These are phyloP conservation scores for Hanseniaspora taiwanica DNA, from an alignment of 805 yeast genomes.

Conservation along the genomic window DNA sequence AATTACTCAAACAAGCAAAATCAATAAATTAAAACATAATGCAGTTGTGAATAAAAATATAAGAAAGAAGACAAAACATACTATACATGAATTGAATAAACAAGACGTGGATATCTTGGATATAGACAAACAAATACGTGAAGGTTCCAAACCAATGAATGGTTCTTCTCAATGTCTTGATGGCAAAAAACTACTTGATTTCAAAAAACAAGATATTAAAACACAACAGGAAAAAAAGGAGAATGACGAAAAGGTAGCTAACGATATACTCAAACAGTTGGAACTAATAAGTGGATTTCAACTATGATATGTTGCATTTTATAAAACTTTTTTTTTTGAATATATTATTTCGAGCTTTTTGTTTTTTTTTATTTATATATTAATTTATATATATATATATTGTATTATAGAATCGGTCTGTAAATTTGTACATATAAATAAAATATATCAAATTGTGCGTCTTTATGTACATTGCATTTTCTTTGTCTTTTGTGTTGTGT, in stretches of 20 bases:
- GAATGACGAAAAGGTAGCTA: constrained; percentile 17
- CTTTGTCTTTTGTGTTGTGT: constrained; percentile 3
- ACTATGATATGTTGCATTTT: no score
- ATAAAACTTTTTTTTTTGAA: no score
- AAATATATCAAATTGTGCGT: no score
- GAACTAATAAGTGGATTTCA: constrained; percentile 23
- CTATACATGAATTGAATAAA: constrained; percentile 15
- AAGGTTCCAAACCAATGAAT: no score
- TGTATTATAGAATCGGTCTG: no score
- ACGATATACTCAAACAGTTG: constrained; percentile 20
- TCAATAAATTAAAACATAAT: neutral
- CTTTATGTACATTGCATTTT: no score
- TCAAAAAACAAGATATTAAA: constrained; percentile 15
- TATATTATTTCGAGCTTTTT: no score
- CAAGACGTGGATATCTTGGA: constrained; percentile 7
- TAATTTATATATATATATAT: no score
- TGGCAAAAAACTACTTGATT: constrained; percentile 2
- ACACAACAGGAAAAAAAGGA: constrained; percentile 16
- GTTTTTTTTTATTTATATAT: neutral
- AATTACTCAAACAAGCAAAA: neutral
- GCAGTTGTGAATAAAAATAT: constrained; percentile 3
- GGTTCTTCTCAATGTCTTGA: constrained; percentile 1
- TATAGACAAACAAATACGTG: constrained; percentile 6
- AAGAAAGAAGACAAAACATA: constrained; percentile 16
- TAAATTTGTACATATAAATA: constrained; percentile 2